phyloP scores from a whole-genome alignment of 139 green algal species.

The Micractinium conductrix region DNA sequence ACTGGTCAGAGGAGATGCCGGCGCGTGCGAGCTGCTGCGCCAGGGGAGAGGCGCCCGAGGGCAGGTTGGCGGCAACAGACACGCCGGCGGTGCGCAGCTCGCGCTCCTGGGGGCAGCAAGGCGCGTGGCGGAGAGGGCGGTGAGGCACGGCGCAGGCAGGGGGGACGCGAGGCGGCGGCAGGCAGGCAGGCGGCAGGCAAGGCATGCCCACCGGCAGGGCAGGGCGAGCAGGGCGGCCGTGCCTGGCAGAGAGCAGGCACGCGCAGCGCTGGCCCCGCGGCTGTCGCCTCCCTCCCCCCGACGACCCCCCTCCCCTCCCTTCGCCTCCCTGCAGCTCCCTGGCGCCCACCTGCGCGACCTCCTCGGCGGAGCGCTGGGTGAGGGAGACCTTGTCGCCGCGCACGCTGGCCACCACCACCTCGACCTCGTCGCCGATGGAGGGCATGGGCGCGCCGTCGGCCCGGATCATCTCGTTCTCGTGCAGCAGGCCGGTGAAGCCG shows the following conservation, averaged over 20 bases:
- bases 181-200: not conserved
- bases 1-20: constrained; percentile 41
- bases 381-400: constrained; percentile 60
- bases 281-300: too few relatives aligned
- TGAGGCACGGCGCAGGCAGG: not conserved
- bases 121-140: not conserved
- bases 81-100: constrained; percentile 6
- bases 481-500: constrained; percentile 74
- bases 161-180: not conserved
- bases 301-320: too few relatives aligned
- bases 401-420: constrained; percentile 59
- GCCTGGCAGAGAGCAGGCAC: not conserved
- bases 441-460: constrained; percentile 46
- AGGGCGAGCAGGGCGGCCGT: not conserved
- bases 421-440: constrained; percentile 58
- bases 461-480: constrained; percentile 64
- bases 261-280: not conserved
- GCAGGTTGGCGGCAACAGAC: not conserved
- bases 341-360: constrained; percentile 37
- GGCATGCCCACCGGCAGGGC: not conserved
- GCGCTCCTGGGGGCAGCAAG: not conserved
- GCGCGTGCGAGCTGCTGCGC: constrained; percentile 26
- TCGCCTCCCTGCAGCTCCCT: too few relatives aligned
- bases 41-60: not conserved
- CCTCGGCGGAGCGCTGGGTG: constrained; percentile 49